Percentiles rank a stretch among this genome's conserved stretches.
phyloP scores from a whole-genome alignment of 768 basidiomycete species.

The Boletellus ananiceps region DNA sequence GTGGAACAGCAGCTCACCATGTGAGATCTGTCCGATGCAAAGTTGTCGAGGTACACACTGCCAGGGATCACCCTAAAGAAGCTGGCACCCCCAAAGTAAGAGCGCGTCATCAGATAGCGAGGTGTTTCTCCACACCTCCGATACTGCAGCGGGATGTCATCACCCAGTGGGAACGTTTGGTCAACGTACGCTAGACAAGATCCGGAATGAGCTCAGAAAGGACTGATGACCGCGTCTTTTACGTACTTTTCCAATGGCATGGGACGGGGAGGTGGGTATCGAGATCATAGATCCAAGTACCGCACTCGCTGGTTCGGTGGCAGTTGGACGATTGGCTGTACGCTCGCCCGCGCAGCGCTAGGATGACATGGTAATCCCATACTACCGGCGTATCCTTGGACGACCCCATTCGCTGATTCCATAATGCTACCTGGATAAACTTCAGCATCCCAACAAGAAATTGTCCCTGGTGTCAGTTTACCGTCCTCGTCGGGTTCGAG shows the following conservation, averaged over 20 bases:
- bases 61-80: slow-evolving; percentile 59
- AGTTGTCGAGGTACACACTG: slow-evolving; percentile 46
- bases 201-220: slow-evolving; percentile 16
- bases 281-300: slow-evolving; percentile 65
- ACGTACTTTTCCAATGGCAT: slow-evolving; percentile 46
- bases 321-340: slow-evolving; percentile 1
- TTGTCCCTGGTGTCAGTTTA: slow-evolving; percentile 26
- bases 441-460: slow-evolving; percentile 2
- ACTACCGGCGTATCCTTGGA: slow-evolving; percentile 40
- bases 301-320: no score
- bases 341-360: slow-evolving; percentile 36
- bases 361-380: slow-evolving; percentile 76
- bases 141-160: slow-evolving; percentile 31
- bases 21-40: slow-evolving; percentile 74
- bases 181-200: slow-evolving; percentile 41
- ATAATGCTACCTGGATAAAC: slow-evolving; percentile 53
- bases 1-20: slow-evolving; percentile 44
- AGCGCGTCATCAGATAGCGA: not conserved
- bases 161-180: slow-evolving; percentile 39
- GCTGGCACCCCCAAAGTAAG: slow-evolving; percentile 33
- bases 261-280: slow-evolving; percentile 53
- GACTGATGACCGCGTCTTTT: not conserved
- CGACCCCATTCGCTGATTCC: slow-evolving; percentile 49
- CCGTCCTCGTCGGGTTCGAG: slow-evolving; percentile 58
- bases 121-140: slow-evolving; percentile 39